These are phyloP conservation scores for Roridomyces roridus DNA, from an alignment of 768 basidiomycete genomes.

Conservation along the genomic window DNA sequence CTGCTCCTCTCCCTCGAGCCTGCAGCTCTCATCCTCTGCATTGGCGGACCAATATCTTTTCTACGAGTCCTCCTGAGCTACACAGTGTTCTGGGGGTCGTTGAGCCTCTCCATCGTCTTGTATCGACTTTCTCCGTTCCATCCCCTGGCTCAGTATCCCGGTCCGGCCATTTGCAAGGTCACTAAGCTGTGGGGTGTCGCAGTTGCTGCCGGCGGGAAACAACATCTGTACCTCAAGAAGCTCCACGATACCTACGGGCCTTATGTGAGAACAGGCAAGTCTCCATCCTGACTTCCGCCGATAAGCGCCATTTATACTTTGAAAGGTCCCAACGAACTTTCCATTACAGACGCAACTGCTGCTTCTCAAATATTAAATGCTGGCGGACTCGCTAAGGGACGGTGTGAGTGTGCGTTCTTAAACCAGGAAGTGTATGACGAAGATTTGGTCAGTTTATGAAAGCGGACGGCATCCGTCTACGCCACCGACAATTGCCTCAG, in stretches of 20 bases:
- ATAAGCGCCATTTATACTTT: not conserved
- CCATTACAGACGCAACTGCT: not conserved
- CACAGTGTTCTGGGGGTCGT: too few species aligned
- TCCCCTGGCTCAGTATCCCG: constrained; percentile 42
- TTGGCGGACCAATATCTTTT: too few species aligned
- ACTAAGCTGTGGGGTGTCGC: constrained; percentile 38
- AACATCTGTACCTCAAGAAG: constrained; percentile 26
- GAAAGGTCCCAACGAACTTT: not conserved
- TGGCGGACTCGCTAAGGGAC: not conserved
- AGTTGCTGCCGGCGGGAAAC: constrained; percentile 15
- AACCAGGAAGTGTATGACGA: too few species aligned
- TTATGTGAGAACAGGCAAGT: constrained; percentile 35
- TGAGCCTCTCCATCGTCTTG: constrained; percentile 29
- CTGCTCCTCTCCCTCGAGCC: too few species aligned
- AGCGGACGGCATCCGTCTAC: not conserved
- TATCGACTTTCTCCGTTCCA: constrained; percentile 46
- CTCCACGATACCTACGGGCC: constrained; percentile 37
- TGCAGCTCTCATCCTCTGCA: too few species aligned
- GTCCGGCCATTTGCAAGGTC: constrained; percentile 38
- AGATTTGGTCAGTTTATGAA: constrained; percentile 4
- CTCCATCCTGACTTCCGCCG: not conserved
- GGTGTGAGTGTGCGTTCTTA: too few species aligned
- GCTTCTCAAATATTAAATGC: not conserved
- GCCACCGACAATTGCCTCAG: not conserved
- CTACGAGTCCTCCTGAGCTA: too few species aligned